Percentiles rank a stretch among this genome's conserved stretches.
Evolutionary conservation across 2,329 filamentous ascomycete genomes (phyloP).

Genomic region (Aspergillus chevalieri): DNA sequence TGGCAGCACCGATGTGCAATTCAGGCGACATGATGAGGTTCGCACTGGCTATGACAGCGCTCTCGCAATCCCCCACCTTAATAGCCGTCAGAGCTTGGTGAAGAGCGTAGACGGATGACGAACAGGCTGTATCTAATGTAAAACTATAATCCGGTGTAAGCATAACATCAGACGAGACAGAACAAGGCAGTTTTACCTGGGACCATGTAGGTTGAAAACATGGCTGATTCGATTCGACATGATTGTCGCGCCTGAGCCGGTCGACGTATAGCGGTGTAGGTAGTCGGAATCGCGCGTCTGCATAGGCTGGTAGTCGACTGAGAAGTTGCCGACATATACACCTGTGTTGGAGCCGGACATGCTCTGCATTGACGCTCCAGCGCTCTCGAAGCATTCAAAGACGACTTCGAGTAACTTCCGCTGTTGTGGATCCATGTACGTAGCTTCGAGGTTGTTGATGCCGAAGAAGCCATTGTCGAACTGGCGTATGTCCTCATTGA

Average conservation of each 20-base stretch:
- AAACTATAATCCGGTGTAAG: neutral
- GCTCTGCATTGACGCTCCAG: conserved; percentile 12
- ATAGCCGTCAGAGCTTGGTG: conserved; percentile 31
- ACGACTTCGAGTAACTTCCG: conserved; percentile 20
- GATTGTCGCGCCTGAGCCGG: conserved; percentile 10
- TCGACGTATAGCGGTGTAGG: conserved; percentile 4
- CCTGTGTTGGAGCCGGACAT: conserved; percentile 13
- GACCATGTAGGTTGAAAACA: conserved; percentile 33
- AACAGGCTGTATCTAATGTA: conserved; percentile 32
- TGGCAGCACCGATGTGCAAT: conserved; percentile 18
- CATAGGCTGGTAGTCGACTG: conserved; percentile 9
- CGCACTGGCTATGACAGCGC: conserved; percentile 17
- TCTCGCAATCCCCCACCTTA: conserved; percentile 11
- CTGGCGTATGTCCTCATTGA: conserved; percentile 5
- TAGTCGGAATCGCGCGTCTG: conserved; percentile 1
- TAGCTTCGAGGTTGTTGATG: conserved; percentile 15
- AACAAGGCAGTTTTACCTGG: conserved; percentile 4
- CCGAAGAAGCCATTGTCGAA: conserved; percentile 22
- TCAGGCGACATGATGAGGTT: conserved; percentile 18
- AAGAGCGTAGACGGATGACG: conserved; percentile 33
- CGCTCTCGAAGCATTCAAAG: conserved; percentile 19
- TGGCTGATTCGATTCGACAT: conserved; percentile 25
- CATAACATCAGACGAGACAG: too few relatives aligned
- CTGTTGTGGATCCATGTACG: conserved; percentile 21
- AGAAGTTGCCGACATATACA: conserved; percentile 14